phyloP scores from a whole-genome alignment of 345 rosid genomes.

The Populus euphratica region DNA sequence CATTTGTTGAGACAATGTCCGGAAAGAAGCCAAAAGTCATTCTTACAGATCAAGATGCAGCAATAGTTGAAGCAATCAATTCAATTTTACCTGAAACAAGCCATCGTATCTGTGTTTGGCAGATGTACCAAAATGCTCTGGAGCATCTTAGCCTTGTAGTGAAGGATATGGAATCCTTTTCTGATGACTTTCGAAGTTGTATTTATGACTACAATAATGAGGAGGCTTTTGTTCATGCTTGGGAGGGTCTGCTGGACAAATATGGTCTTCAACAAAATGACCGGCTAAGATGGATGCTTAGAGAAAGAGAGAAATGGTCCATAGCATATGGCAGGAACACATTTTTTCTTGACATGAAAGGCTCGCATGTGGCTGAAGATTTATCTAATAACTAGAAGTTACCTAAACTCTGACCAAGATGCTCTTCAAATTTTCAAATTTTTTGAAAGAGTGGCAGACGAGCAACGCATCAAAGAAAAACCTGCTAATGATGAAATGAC shows the following conservation, averaged over 20 bases:
- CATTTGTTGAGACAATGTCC: conserved; percentile 31
- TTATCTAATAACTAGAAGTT: not conserved
- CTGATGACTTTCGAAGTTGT: conserved; percentile 20
- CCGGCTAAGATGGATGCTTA: not conserved
- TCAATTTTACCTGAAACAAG: conserved; percentile 31
- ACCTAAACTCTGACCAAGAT: not conserved
- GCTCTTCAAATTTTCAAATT: not conserved
- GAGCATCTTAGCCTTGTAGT: conserved; percentile 26
- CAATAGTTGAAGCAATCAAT: conserved; percentile 30
- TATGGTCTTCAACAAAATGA: not conserved
- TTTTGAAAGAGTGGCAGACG: not conserved
- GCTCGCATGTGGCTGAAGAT: not conserved
- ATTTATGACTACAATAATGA: not conserved
- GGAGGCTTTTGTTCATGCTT: conserved; percentile 3
- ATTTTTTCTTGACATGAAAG: not conserved
- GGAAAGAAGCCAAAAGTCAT: conserved; percentile 41
- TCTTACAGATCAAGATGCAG: conserved; percentile 39
- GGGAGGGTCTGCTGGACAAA: not conserved
- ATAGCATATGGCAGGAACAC: not conserved
- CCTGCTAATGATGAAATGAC: conserved; percentile 4
- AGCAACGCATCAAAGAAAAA: not conserved
- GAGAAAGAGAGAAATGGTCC: not conserved
- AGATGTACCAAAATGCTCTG: conserved; percentile 36
- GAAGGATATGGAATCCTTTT: conserved; percentile 18
- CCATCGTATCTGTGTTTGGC: conserved; percentile 29